These are phyloP conservation scores for Scleroderma bovista DNA, from an alignment of 768 basidiomycete species.

Conservation along the genomic window DNA sequence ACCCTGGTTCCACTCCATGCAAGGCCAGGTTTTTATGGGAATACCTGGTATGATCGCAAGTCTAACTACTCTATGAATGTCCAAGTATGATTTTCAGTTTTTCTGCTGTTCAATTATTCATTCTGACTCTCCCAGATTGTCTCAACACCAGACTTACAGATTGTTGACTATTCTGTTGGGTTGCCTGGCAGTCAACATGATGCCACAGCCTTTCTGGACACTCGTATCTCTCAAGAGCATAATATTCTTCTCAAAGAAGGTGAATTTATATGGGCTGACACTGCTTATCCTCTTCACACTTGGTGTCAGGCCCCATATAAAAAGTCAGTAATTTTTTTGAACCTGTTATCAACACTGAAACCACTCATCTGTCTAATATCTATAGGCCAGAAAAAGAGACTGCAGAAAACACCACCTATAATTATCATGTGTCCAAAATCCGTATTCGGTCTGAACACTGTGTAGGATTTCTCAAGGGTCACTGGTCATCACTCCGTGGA, in stretches of 20 bases:
- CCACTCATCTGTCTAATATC: too few relatives aligned
- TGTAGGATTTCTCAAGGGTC: constrained; percentile 37
- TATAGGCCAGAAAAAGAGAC: constrained; percentile 2
- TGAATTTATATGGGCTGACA: constrained; percentile 18
- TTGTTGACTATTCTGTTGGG: constrained; percentile 12
- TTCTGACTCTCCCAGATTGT: constrained; percentile 1
- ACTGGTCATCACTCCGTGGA: constrained; percentile 8
- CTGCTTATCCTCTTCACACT: constrained; percentile 8
- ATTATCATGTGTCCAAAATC: constrained; percentile 29
- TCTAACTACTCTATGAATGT: constrained; percentile 16
- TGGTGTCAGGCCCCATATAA: constrained; percentile 13
- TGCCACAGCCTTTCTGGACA: constrained; percentile 2
- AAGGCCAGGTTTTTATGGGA: constrained; percentile 6
- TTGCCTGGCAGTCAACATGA: constrained; percentile 12
- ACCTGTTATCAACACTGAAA: too few relatives aligned
- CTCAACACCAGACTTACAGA: constrained; percentile 7
- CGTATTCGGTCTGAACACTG: constrained; percentile 34
- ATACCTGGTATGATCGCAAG: constrained; percentile 13
- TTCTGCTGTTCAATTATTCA: not conserved
- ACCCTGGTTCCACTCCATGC: constrained; percentile 30
- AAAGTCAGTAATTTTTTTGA: not conserved
- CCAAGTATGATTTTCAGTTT: constrained; percentile 8
- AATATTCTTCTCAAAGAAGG: not conserved
- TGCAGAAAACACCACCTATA: constrained; percentile 11
- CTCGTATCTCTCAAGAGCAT: not conserved